phyloP scores from a whole-genome alignment of 2,329 filamentous ascomycete genomes.

The Chaetomium olivaceum region DNA sequence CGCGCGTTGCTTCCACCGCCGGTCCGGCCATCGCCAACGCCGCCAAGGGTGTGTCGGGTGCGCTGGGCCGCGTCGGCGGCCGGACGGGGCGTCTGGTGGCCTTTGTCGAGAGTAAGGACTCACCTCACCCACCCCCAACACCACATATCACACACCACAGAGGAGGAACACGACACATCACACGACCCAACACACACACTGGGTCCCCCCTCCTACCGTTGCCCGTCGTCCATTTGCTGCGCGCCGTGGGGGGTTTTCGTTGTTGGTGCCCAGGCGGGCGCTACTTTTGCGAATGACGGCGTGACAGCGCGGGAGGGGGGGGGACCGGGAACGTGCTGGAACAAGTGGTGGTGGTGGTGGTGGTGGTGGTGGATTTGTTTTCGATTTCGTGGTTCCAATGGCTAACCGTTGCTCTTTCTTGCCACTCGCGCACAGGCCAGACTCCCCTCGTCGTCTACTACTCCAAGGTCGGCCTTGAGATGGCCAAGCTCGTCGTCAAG shows the following conservation, averaged over 20 bases:
- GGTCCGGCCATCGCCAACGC: constrained; percentile 74
- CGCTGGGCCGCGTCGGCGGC: constrained; percentile 77
- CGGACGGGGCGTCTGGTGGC: constrained; percentile 75
- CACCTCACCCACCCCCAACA: not conserved
- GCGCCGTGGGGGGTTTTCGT: not conserved
- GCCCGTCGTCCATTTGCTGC: not conserved
- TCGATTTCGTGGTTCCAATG: constrained; percentile 21
- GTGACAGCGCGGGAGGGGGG: not conserved
- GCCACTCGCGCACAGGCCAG: constrained; percentile 60
- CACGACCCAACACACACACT: not conserved
- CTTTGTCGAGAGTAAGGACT: constrained; percentile 78
- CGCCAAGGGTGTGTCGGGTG: constrained; percentile 64
- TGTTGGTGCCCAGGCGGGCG: not conserved
- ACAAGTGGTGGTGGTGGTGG: no score
- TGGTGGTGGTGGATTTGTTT: not conserved
- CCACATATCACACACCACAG: not conserved
- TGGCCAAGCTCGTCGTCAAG: constrained; percentile 82
- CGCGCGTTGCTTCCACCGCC: constrained; percentile 76
- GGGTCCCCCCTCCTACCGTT: not conserved
- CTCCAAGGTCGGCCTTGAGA: constrained; percentile 82
- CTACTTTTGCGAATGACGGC: not conserved
- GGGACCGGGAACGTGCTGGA: not conserved
- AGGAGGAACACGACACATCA: not conserved
- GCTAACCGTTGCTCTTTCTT: constrained; percentile 20
- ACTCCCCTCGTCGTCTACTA: constrained; percentile 90